Conservation (phyloP, 768 basidiomycete species). For the Chlorophyllum brunneum region DNA sequence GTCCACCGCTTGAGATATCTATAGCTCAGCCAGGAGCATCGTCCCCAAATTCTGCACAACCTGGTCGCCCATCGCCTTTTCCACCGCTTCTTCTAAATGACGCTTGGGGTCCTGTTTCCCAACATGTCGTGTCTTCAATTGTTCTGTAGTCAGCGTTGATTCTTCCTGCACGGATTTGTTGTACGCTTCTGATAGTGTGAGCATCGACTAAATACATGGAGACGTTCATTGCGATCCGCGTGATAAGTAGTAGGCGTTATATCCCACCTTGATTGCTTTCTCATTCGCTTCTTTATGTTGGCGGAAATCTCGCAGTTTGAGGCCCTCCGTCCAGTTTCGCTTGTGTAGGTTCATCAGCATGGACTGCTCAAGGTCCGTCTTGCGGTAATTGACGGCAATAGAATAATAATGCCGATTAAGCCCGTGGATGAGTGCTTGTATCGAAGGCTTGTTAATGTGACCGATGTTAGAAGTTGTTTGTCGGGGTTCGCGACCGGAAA, state of each 20-base stretch:
- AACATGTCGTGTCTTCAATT: conserved; percentile 95
- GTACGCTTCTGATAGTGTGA: conserved; percentile 87
- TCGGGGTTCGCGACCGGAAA: conserved; percentile 90
- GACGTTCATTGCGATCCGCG: conserved; percentile 15
- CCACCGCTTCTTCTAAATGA: conserved; percentile 95
- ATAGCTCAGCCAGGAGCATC: conserved; percentile 87
- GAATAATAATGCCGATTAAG: conserved; percentile 98
- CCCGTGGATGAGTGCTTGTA: conserved; percentile 97
- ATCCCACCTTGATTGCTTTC: conserved; percentile 85
- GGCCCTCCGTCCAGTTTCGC: conserved; percentile 97
- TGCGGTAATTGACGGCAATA: conserved; percentile 96
- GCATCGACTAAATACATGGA: conserved; percentile 69
- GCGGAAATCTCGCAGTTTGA: conserved; percentile 89
- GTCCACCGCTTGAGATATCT: conserved; percentile 6
- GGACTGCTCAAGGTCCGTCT: conserved; percentile 95
- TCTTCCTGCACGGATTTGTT: conserved; percentile 99
- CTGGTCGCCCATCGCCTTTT: conserved; percentile 97
- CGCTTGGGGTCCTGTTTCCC: conserved; percentile 98
- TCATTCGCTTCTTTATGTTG: conserved; percentile 87
- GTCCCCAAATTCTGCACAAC: conserved; percentile 94
- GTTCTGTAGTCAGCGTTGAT: conserved; percentile 88
- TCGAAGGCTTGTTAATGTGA: conserved; percentile 98
- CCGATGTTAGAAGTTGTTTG: conserved; percentile 99
- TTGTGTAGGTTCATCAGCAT: conserved; percentile 99
- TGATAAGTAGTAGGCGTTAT: not conserved